Base-by-base conservation (phyloP, 2,329 filamentous ascomycete species). In the Aureobasidium leucospermi region DNA sequence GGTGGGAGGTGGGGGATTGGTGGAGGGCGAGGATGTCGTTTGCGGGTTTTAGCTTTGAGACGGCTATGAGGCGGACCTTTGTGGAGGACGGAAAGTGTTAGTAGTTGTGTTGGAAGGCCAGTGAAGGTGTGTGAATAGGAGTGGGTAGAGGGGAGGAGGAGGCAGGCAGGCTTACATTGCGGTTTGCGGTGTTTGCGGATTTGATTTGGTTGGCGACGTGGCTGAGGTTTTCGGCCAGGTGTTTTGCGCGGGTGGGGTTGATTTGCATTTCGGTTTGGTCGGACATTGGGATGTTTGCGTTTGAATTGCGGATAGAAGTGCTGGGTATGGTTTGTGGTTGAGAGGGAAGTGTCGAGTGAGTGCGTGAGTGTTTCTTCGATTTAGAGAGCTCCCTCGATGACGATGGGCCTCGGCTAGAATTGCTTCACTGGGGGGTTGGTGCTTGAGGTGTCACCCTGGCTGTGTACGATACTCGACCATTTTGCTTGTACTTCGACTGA, bases 11-110 rank as follows among this genome's bases (percentile, higher is more conserved):
- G 9, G 67, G 60, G 4, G 67, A 78, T 67, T 82, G 79, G 75
- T 95, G 87, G 1, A 99, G 83, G 32, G 91, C 87, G 59, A 96
- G 80, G 67, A 99, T 88, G 73, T 99, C 94, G 68, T 89, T 89
- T 61, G 86, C 90, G 13, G 94, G 93, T 76, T 99, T 97, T 65
- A 96, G 81, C 75, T 99, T 99, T 42, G 92, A 96, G 52, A 99
- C 94, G 31, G 94, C 93, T 43, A 99, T 91, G 41, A 99, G 82
- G 48, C 94, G 87, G 63, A 93, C 83, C 86, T 23, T 23, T 90
- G 65, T 51, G 42, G 56, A 19, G 11, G 23, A 2, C 9, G 43
- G 43, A 8, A 2, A 34, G 29, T 48, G 29, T 32, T 7, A 19
- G 45, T 4, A n/a, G 19, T 19, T 19, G 19, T 19, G 19, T 19